Evolutionary conservation across 1,284 basidiomycete species (phyloP).

Genomic region (Papiliotrema flavescens): DNA sequence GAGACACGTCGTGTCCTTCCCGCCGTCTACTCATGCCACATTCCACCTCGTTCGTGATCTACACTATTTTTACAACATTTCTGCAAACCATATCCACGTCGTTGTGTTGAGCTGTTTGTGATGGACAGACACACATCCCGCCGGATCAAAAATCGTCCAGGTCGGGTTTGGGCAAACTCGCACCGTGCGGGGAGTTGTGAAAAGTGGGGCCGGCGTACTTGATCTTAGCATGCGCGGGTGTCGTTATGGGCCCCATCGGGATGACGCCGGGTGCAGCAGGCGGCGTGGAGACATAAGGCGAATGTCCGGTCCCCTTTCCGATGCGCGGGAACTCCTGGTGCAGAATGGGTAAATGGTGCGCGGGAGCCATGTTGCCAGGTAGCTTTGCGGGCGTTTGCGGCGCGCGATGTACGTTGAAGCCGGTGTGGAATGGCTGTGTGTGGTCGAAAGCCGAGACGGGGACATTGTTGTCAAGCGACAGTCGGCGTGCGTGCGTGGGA

Average conservation of each 20-base stretch:
- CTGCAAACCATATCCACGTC: not conserved
- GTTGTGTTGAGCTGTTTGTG: no score
- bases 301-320: not conserved
- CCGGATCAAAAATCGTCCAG: slow-evolving; percentile 40
- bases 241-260: not conserved
- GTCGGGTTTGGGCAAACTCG: slow-evolving; percentile 41
- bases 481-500: slow-evolving; percentile 21
- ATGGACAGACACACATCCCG: not conserved
- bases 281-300: not conserved
- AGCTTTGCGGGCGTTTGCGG: slow-evolving; percentile 42
- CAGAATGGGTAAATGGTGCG: slow-evolving; percentile 17
- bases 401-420: slow-evolving; percentile 38
- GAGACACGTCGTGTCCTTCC: not conserved
- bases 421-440: slow-evolving; percentile 32
- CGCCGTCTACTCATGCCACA: not conserved
- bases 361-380: slow-evolving; percentile 2
- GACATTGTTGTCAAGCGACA: slow-evolving; percentile 23
- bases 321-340: slow-evolving; percentile 41
- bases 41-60: not conserved
- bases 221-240: slow-evolving; percentile 6
- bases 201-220: slow-evolving; percentile 48
- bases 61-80: not conserved
- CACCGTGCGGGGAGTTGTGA: slow-evolving; percentile 45
- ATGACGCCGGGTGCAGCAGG: not conserved
- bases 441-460: slow-evolving; percentile 30